Evolutionary conservation across 179 eudicot genomes (phyloP), one percentile per base, ranked within the genome.

Genomic region (Amaranthus tricolor): DNA sequence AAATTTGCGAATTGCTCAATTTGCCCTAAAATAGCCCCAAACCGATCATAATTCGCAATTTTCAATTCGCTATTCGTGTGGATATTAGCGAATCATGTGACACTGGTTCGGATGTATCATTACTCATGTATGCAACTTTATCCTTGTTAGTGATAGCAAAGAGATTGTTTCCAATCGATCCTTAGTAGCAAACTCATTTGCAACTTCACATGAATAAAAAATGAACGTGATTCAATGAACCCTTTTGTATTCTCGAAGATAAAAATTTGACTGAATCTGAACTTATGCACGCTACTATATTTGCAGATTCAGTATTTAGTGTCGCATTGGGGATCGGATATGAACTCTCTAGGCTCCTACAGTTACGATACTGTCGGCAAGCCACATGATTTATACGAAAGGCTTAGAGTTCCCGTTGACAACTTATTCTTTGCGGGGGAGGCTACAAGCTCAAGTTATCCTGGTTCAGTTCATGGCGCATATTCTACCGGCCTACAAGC

Each of bases 361-460:
- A 94, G 94, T 84, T 94, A 85, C 59, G 97, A 92, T 70, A 82
- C 62, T 71, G 98, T 94, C 17, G 98, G 96, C 47, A 89, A 86
- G 81, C 79, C 94, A 81, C 98, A 94, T 79, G 93, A 90, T 70
- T 78, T 92, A 76, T 94, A 94, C n/a, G 96, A 92, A 77, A 85
- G 76, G 87, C 85, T 94, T 43, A 81, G 98, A 81, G 85, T 87
- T 77, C 97, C 98, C 0, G 92, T 94, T 60, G 98, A 90, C 76
- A 94, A 92, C 85, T 77, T 94, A 69, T 94, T 94, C 77, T 94
- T 94, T 85, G 98, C 98, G 0, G 98, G 98, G 79, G 98, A 94
- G 78, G 98, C 97, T 9, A 94, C 98, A 9, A 92, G 97, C 75
- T 21, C 61, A 9, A 86, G 86, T 76, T 94, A 71, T 77, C 97